Percentiles rank a stretch among this genome's conserved stretches.
These are phyloP conservation scores for Aspergillus ruber DNA, from an alignment of 2,329 filamentous ascomycete genomes.

Conservation along the genomic window DNA sequence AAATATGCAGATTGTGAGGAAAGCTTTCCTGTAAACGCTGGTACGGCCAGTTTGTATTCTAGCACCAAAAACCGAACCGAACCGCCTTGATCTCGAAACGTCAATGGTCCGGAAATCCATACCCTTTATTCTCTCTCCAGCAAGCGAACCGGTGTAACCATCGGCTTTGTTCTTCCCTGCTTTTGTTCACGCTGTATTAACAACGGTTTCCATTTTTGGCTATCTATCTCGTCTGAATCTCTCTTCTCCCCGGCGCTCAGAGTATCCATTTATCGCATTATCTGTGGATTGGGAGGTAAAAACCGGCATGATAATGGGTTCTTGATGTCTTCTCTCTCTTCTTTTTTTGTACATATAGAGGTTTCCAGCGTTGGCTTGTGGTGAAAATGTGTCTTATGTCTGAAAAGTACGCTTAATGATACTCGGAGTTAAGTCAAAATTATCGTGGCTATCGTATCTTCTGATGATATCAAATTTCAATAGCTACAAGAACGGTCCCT, in stretches of 20 bases:
- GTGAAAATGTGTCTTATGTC: slow-evolving; percentile 17
- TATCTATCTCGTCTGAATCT: slow-evolving; percentile 22
- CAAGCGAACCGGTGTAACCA: slow-evolving; percentile 21
- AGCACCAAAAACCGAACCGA: slow-evolving; percentile 6
- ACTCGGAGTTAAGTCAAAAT: not conserved
- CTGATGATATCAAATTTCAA: too few relatives aligned
- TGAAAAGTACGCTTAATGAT: slow-evolving; percentile 5
- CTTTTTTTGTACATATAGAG: slow-evolving; percentile 38
- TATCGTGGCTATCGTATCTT: too few relatives aligned
- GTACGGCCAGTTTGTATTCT: slow-evolving; percentile 9
- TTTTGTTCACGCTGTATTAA: slow-evolving; percentile 32
- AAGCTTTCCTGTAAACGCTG: slow-evolving; percentile 42
- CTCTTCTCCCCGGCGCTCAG: slow-evolving; percentile 41
- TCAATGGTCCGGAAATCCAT: slow-evolving; percentile 18
- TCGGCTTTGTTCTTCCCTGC: slow-evolving; percentile 21
- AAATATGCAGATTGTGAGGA: slow-evolving; percentile 42
- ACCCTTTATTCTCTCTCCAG: slow-evolving; percentile 20
- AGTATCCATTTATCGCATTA: slow-evolving; percentile 36
- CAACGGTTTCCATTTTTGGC: slow-evolving; percentile 20
- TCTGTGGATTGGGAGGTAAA: slow-evolving; percentile 28
- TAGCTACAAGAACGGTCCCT: too few relatives aligned
- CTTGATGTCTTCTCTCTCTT: slow-evolving; percentile 25
- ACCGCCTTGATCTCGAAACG: slow-evolving; percentile 10
- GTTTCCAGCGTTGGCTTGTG: slow-evolving; percentile 25
- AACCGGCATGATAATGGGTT: slow-evolving; percentile 36